phyloP scores from a whole-genome alignment of 805 yeast species.

The Wickerhamiella dianesei region DNA sequence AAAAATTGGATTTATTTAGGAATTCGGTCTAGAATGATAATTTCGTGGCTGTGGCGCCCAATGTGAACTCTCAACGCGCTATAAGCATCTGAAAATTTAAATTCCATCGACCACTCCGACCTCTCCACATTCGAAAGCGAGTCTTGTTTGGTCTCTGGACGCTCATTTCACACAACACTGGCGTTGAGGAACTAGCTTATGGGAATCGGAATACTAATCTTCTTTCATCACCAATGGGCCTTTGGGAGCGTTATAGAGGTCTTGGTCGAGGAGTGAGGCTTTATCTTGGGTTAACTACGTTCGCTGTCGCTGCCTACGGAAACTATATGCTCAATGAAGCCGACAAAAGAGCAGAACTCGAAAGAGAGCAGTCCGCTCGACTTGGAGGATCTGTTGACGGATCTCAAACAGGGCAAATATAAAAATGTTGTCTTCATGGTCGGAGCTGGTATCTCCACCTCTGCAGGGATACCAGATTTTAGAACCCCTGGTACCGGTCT shows the following conservation, averaged over 20 bases:
- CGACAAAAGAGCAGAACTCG: constrained; percentile 10
- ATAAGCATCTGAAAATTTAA: too few species aligned
- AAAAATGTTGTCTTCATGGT: constrained; percentile 28
- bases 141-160: too few species aligned
- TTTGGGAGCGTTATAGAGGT: constrained; percentile 11
- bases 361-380: background rate
- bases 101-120: too few species aligned
- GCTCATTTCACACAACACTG: too few species aligned
- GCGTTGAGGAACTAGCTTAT: too few species aligned
- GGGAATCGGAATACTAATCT: background rate
- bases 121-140: too few species aligned
- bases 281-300: constrained; percentile 14
- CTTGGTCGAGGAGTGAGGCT: constrained; percentile 16
- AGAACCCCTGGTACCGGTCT: constrained; percentile 73
- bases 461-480: constrained; percentile 93
- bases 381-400: constrained; percentile 8
- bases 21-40: too few species aligned
- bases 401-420: constrained; percentile 12
- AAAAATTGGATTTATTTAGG: too few species aligned
- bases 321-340: constrained; percentile 15
- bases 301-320: constrained; percentile 15
- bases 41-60: too few species aligned
- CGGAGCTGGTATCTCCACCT: constrained; percentile 92
- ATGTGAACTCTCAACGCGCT: too few species aligned
- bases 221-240: constrained; percentile 6